Conservation (phyloP, 2,329 filamentous ascomycete species). For the Hymenoscyphus occultus region DNA sequence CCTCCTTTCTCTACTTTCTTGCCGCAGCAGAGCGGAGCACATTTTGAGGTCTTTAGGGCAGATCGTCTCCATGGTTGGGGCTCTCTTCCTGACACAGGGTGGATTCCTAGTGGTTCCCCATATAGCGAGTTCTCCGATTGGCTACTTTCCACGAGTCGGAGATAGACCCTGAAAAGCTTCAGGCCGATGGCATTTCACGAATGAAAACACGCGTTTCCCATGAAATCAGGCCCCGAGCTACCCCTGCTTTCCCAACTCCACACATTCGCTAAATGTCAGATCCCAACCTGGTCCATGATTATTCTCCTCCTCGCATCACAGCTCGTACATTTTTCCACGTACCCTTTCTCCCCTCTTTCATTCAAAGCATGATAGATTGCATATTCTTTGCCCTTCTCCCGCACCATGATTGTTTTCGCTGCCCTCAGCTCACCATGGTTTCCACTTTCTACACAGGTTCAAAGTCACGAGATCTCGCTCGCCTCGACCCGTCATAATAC, state of each 20-base stretch:
- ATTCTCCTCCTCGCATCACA: slow-evolving; percentile 2
- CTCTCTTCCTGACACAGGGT: neutral
- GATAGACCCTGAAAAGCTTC: neutral
- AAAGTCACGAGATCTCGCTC: neutral
- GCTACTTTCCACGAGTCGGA: neutral
- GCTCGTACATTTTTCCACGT: neutral
- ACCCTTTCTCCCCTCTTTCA: neutral
- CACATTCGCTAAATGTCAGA: neutral
- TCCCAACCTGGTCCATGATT: neutral
- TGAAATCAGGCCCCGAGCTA: neutral
- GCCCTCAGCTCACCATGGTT: neutral
- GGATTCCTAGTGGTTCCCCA: neutral
- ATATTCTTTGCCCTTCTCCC: neutral
- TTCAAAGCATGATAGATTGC: neutral
- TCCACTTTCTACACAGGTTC: neutral
- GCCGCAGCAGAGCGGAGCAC: neutral
- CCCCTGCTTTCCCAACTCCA: slow-evolving; percentile 1
- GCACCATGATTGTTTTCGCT: neutral
- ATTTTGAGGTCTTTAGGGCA: neutral
- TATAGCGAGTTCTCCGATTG: neutral
- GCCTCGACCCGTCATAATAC: neutral
- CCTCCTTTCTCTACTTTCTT: neutral
- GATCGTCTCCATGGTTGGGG: neutral
- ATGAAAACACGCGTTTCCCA: neutral
- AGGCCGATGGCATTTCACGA: neutral